These are phyloP conservation scores for Fusarium nanum DNA, from an alignment of 2,329 filamentous ascomycete species.

Conservation along the genomic window DNA sequence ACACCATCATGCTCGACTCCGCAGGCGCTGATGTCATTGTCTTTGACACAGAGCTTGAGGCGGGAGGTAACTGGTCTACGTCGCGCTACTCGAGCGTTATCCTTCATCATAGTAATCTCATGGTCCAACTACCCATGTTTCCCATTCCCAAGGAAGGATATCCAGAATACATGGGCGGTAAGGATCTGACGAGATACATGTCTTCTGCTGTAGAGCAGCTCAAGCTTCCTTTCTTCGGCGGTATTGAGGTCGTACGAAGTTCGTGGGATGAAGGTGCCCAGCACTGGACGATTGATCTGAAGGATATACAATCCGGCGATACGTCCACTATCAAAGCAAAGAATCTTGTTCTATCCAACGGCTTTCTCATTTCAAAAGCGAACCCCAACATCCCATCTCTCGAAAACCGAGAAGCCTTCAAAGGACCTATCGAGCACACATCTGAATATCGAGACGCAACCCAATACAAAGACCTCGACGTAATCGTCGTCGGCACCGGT, in stretches of 20 bases:
- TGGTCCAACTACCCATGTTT: neutral
- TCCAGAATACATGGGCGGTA: neutral
- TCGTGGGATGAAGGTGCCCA: neutral
- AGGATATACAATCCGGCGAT: neutral
- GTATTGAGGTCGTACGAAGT: neutral
- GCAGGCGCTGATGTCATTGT: neutral
- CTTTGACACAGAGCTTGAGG: neutral
- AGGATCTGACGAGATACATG: neutral
- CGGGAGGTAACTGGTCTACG: neutral
- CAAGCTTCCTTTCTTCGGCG: neutral
- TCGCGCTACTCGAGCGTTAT: neutral
- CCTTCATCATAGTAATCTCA: neutral
- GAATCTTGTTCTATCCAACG: neutral
- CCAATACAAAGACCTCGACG: neutral
- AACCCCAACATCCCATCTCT: neutral
- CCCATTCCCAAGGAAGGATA: neutral
- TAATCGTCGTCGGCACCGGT: neutral
- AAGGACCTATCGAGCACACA: neutral
- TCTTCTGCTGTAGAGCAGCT: neutral
- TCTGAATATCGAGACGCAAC: neutral
- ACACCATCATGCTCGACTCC: neutral
- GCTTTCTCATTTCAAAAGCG: neutral
- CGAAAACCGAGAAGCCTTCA: neutral
- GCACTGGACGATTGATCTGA: neutral
- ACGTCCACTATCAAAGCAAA: neutral